Evolutionary conservation across 129 eudicot genomes (phyloP).

Genomic region (Ambrosia trifida): DNA sequence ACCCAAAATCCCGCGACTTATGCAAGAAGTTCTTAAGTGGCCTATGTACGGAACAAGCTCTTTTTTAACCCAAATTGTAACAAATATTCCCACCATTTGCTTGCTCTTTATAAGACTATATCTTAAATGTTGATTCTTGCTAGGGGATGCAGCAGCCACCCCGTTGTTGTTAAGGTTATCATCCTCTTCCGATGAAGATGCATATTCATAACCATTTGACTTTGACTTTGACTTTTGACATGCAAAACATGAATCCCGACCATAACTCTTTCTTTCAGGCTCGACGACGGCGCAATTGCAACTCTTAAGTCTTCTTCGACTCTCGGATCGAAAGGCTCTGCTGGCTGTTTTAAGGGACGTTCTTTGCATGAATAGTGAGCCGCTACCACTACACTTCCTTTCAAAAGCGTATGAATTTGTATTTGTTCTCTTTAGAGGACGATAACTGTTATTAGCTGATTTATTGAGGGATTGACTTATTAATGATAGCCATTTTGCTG

Average conservation of each 20-base stretch:
- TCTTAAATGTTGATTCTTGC: slow-evolving; percentile 41
- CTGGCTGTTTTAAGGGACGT: slow-evolving; percentile 59
- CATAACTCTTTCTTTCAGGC: slow-evolving; percentile 47
- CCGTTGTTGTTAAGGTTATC: slow-evolving; percentile 28
- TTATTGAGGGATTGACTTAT: slow-evolving; percentile 57
- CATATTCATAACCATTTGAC: slow-evolving; percentile 39
- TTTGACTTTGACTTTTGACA: slow-evolving; percentile 48
- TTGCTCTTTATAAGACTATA: slow-evolving; percentile 62
- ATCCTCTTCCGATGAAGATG: slow-evolving; percentile 62
- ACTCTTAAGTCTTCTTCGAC: slow-evolving; percentile 52
- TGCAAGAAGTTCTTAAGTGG: slow-evolving; percentile 62
- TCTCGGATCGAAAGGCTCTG: slow-evolving; percentile 53
- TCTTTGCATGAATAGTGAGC: slow-evolving; percentile 49
- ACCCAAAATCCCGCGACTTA: slow-evolving; percentile 70
- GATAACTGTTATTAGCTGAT: slow-evolving; percentile 19
- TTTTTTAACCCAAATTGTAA: slow-evolving; percentile 58
- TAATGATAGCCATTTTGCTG: slow-evolving; percentile 66
- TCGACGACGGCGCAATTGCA: slow-evolving; percentile 51
- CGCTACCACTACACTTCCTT: slow-evolving; percentile 35
- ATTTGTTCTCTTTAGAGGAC: slow-evolving; percentile 23
- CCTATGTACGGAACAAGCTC: slow-evolving; percentile 62
- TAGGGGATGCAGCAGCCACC: slow-evolving; percentile 23
- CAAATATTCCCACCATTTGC: slow-evolving; percentile 76
- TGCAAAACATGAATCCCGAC: slow-evolving; percentile 56
- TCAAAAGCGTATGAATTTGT: slow-evolving; percentile 36